These are phyloP conservation scores for Lactifluus rugatus DNA, from an alignment of 768 basidiomycete genomes.

Conservation along the genomic window DNA sequence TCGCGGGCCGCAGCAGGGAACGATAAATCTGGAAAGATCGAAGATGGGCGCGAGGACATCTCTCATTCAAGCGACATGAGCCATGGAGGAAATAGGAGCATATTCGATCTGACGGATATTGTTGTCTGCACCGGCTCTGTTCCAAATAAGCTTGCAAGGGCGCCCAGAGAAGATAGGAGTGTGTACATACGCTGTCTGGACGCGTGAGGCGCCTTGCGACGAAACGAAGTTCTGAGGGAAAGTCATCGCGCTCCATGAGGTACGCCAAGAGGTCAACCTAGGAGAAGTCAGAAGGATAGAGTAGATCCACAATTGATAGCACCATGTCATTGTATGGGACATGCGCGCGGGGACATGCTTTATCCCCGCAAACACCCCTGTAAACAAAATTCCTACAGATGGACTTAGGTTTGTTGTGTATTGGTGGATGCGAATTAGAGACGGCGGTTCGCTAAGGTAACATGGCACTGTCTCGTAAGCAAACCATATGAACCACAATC, in stretches of 20 bases:
- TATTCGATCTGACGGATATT: background rate
- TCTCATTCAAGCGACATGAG: background rate
- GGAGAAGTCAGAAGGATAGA: background rate
- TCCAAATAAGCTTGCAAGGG: background rate
- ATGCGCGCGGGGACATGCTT: background rate
- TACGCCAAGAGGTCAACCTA: background rate
- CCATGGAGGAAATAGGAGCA: background rate
- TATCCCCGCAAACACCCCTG: background rate
- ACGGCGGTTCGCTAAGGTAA: background rate
- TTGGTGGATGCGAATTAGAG: background rate
- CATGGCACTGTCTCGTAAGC: background rate
- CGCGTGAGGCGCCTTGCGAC: background rate
- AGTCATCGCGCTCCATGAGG: background rate
- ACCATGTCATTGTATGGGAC: conserved; percentile 1
- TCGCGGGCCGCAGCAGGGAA: background rate
- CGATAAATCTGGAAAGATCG: background rate
- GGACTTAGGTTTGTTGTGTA: background rate
- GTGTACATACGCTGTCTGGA: background rate
- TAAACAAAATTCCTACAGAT: conserved; percentile 11
- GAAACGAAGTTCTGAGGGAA: background rate
- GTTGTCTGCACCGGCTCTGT: background rate
- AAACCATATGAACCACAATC: background rate
- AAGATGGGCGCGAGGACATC: background rate
- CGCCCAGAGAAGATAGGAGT: background rate
- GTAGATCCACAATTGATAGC: background rate